Base-by-base conservation (phyloP, 768 basidiomycete genomes). In the Tulasnella sp. region DNA sequence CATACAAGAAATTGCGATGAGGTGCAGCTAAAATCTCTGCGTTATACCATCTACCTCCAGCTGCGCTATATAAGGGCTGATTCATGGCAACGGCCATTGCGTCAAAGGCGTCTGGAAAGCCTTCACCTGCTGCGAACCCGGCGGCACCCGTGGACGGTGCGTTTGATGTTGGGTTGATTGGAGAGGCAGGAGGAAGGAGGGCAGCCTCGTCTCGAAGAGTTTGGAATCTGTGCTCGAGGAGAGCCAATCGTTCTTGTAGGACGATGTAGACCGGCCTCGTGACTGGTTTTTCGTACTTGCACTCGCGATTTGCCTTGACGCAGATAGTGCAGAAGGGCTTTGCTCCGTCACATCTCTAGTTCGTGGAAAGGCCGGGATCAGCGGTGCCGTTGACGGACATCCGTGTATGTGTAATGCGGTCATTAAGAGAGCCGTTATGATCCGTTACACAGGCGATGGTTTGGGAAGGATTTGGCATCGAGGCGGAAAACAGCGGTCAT, bases 261-360 rank as follows among this genome's bases (percentile, higher is more conserved):
- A 79, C 78, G 19, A 74, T 56, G 40, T 44, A 79, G 16, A 79
- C 78, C 36, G 78, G 78, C 18, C 78, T 44, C 7, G 46, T 73
- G 78, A 74, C 46, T 18, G 44, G 78, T 34, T 38, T 44, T 38
- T 72, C 78, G 39, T 79, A 79, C n/a, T 71, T 68, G 46, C 78
- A 79, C 44, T 79, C 78, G 9, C 78, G 78, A 79, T 79, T 72
- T 18, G 71, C 73, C 44, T 27, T 38, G 31, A 56, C 42, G 27
- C 78, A 79, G 16, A 73, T 46, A 12, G 71, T 72, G 78, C 78
- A 79, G 19, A 27, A 27, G 3, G 78, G 78, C 68, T 79, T 79
- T n/a, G 36, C 78, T 27, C 78, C 78, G 52, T 79, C 78, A 39
- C 78, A 79, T 73, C 72, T 79, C 78, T 79, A 74, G 7, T 16